A percentile compares a stretch with the other conserved stretches of the same genome.
These are phyloP conservation scores for barley (Hordeum vulgare) DNA, from an alignment of 176 grass and related monocot species.

Conservation along the genomic window DNA sequence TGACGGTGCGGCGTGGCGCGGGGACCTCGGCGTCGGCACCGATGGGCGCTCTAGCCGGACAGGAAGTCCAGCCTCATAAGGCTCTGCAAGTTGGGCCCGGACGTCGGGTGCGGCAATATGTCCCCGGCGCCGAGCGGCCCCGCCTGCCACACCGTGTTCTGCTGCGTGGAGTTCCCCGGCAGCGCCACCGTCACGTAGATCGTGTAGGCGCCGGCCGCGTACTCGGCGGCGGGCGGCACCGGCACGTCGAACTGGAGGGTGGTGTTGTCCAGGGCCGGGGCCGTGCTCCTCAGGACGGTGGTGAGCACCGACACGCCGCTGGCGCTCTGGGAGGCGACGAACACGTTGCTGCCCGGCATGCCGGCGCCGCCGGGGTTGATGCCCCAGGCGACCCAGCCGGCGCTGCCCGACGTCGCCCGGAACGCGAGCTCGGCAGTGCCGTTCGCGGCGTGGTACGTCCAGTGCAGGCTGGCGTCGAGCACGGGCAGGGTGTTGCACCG, in stretches of 20 bases:
- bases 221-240: constrained; percentile 34
- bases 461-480: constrained; percentile 56
- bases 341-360: constrained; percentile 58
- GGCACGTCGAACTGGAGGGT: constrained; percentile 56
- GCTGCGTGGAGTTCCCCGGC: constrained; percentile 40
- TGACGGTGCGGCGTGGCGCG: no score
- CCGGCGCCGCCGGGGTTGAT: constrained; percentile 48
- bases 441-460: constrained; percentile 64
- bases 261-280: constrained; percentile 32
- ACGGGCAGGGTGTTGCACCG: constrained; percentile 42
- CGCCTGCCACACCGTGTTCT: constrained; percentile 77
- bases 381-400: constrained; percentile 70
- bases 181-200: constrained; percentile 61
- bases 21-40: background rate
- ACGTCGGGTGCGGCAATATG: constrained; percentile 22
- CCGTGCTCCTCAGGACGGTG: constrained; percentile 16
- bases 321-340: constrained; percentile 44
- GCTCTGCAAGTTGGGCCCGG: constrained; percentile 19
- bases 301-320: constrained; percentile 25
- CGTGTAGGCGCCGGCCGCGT: constrained; percentile 47
- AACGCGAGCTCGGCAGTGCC: constrained; percentile 59
- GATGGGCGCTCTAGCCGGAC: background rate
- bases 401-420: constrained; percentile 27
- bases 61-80: constrained; percentile 37
- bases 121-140: constrained; percentile 21